phyloP scores from a whole-genome alignment of 2,329 filamentous ascomycete genomes.

The Diaporthe eres region DNA sequence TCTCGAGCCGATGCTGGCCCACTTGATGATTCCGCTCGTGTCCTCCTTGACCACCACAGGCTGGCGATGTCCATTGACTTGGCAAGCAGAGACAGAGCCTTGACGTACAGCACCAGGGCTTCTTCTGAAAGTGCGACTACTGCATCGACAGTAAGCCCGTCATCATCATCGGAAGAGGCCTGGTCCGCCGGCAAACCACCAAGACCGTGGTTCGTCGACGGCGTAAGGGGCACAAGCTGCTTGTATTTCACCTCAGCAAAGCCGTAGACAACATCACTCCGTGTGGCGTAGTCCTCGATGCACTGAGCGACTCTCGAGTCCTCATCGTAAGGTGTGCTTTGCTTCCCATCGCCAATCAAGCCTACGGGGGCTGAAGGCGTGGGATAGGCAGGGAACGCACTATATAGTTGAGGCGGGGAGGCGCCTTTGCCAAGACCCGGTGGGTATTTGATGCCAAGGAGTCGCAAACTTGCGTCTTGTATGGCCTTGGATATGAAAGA shows the following conservation, averaged over 20 bases:
- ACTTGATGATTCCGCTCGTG: conserved; percentile 66
- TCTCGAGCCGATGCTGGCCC: conserved; percentile 57
- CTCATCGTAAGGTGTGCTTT: conserved; percentile 77
- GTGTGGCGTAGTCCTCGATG: conserved; percentile 92
- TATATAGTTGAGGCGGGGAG: conserved; percentile 83
- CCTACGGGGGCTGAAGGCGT: conserved; percentile 72
- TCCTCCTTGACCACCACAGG: conserved; percentile 89
- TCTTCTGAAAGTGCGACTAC: conserved; percentile 92
- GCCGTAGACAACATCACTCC: conserved; percentile 96
- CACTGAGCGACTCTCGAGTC: conserved; percentile 83
- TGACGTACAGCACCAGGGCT: conserved; percentile 95
- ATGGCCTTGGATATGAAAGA: conserved; percentile 96
- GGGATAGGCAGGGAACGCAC: conserved; percentile 88
- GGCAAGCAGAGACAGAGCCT: conserved; percentile 88
- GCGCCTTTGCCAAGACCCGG: conserved; percentile 74
- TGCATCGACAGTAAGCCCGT: conserved; percentile 87
- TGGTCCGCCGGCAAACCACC: conserved; percentile 72
- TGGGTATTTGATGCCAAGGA: conserved; percentile 80
- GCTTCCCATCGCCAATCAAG: conserved; percentile 77
- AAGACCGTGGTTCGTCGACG: conserved; percentile 80
- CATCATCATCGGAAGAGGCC: conserved; percentile 76
- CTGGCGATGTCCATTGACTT: conserved; percentile 97
- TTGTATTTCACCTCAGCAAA: conserved; percentile 99
- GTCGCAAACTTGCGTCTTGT: conserved; percentile 86
- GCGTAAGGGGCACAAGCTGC: conserved; percentile 91